phyloP scores from a whole-genome alignment of 2,329 filamentous ascomycete genomes.

The Aspergillus novofumigatus region DNA sequence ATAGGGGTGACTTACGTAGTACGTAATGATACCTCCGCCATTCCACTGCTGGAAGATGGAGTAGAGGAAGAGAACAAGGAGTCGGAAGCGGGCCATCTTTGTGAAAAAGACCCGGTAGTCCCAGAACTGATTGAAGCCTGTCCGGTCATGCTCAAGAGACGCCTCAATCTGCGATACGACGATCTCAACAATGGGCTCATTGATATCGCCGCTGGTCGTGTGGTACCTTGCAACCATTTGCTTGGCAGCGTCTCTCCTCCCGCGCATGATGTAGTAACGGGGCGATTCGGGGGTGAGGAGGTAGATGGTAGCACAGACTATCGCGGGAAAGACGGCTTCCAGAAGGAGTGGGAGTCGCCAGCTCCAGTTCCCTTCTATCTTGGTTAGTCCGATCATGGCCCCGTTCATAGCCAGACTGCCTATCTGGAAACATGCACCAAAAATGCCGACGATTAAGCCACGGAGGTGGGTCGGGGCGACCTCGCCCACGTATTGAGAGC shows the following conservation, averaged over 20 bases:
- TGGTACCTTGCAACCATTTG: slow-evolving; percentile 39
- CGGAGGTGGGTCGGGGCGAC: slow-evolving; percentile 32
- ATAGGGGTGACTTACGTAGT: slow-evolving; percentile 29
- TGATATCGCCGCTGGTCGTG: slow-evolving; percentile 38
- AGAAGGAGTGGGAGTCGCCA: slow-evolving; percentile 43
- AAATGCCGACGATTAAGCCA: slow-evolving; percentile 45
- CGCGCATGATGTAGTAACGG: slow-evolving; percentile 33
- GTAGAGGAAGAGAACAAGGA: slow-evolving; percentile 44
- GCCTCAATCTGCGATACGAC: slow-evolving; percentile 44
- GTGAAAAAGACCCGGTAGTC: slow-evolving; percentile 48
- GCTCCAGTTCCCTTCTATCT: slow-evolving; percentile 35
- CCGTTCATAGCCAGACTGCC: slow-evolving; percentile 42
- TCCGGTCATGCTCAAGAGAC: slow-evolving; percentile 38
- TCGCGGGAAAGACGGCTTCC: slow-evolving; percentile 46
- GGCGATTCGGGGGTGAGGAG: slow-evolving; percentile 36
- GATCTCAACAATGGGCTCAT: slow-evolving; percentile 41
- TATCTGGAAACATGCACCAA: slow-evolving; percentile 46
- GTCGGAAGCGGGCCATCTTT: slow-evolving; percentile 40
- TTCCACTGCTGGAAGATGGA: slow-evolving; percentile 48
- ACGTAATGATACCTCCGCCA: slow-evolving; percentile 44
- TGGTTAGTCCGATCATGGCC: slow-evolving; percentile 41
- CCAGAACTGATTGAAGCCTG: slow-evolving; percentile 39
- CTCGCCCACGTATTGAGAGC: slow-evolving; percentile 39
- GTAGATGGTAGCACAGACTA: slow-evolving; percentile 45
- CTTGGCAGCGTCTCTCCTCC: slow-evolving; percentile 30